A percentile compares a stretch with the other conserved stretches of the same genome.
Evolutionary conservation across 768 basidiomycete species (phyloP).

Genomic region (Termitomyces sp.): DNA sequence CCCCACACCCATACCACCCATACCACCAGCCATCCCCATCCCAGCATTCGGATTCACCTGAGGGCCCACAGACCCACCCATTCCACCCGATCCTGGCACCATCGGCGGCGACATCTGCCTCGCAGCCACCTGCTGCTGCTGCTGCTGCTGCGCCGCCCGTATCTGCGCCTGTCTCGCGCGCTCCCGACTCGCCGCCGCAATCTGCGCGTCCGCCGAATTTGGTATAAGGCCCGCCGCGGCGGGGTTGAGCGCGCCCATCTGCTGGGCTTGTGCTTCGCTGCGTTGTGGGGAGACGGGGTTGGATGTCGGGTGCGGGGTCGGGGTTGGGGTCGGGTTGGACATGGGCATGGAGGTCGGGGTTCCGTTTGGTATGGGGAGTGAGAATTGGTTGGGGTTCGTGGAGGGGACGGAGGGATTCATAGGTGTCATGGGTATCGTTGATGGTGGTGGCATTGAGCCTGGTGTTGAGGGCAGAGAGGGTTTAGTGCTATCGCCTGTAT

Average conservation of each 20-base stretch:
- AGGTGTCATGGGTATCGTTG: constrained; percentile 20
- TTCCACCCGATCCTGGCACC: constrained; percentile 2
- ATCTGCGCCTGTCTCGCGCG: constrained; percentile 34
- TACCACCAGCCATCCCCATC: constrained; percentile 7
- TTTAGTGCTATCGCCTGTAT: constrained; percentile 63
- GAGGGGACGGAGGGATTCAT: neutral
- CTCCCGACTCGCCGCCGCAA: constrained; percentile 30
- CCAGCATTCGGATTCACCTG: constrained; percentile 12
- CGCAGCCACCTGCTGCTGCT: constrained; percentile 18
- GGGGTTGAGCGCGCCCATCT: constrained; percentile 10
- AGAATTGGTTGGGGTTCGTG: constrained; percentile 8
- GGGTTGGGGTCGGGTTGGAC: neutral
- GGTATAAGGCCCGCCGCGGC: constrained; percentile 1
- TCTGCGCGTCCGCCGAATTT: constrained; percentile 31
- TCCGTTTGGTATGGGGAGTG: constrained; percentile 11
- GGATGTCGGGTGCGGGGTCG: constrained; percentile 2
- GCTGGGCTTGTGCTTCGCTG: constrained; percentile 10
- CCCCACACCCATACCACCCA: no score
- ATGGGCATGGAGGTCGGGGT: neutral
- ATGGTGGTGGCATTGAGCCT: constrained; percentile 27
- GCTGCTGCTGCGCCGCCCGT: constrained; percentile 30
- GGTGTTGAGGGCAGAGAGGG: neutral
- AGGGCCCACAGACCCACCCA: neutral
- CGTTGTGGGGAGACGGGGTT: constrained; percentile 19
- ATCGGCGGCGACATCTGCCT: constrained; percentile 46